Evolutionary conservation across 108 stramenopile genomes (phyloP).

Genomic region (Skeletonema costatum): DNA sequence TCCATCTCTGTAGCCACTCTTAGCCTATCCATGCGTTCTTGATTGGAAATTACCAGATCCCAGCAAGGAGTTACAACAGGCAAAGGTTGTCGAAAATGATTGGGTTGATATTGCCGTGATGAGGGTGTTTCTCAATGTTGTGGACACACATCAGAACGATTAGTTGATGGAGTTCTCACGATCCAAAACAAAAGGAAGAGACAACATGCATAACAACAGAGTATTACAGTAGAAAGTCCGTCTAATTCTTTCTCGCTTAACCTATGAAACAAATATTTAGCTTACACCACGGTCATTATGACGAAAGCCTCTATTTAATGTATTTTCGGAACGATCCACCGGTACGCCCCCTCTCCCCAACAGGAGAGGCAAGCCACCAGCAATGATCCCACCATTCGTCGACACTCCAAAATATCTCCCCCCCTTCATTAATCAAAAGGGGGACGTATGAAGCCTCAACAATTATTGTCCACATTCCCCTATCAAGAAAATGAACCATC

Average conservation of each 20-base stretch:
- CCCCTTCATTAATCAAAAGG: neutral
- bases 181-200: too few species aligned
- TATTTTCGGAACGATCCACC: neutral
- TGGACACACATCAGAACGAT: too few species aligned
- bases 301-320: neutral
- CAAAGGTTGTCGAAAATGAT: too few species aligned
- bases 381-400: neutral
- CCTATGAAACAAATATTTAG: slow-evolving; percentile 3
- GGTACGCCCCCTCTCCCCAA: neutral
- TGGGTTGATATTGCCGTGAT: too few species aligned
- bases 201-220: neutral
- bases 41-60: too few species aligned
- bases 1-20: too few species aligned
- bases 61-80: too few species aligned
- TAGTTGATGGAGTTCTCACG: too few species aligned
- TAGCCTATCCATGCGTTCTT: too few species aligned
- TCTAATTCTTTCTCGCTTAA: neutral
- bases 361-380: neutral
- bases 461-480: neutral
- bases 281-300: neutral
- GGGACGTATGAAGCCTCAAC: neutral
- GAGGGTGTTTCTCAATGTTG: too few species aligned
- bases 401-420: neutral
- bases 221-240: neutral
- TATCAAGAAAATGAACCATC: neutral